Base-by-base conservation (phyloP, 2,329 filamentous ascomycete genomes). In the Chaetothyriales sp. region DNA sequence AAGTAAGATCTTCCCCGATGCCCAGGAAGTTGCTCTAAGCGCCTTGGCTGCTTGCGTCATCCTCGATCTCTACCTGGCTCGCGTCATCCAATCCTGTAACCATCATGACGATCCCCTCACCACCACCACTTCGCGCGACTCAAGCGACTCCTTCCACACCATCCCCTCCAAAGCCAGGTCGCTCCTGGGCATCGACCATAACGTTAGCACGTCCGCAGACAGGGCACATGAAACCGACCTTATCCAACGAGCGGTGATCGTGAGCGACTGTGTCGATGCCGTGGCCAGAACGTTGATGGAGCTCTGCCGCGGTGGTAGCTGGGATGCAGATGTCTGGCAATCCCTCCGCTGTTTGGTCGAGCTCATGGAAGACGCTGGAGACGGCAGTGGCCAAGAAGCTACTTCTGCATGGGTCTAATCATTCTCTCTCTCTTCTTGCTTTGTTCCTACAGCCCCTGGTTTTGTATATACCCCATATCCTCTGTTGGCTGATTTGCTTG, bases 21-120 rank as follows among this genome's bases (percentile, higher is more conserved):
- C 51, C 12, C 44, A 49, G 5, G 19, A 28, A 5, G 36, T 48
- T 8, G 44, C 54, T 10, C 26, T 58, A 4, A 55, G 52, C 1
- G 50, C 50, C n/a, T 50, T 59, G 8, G 51, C 52, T 12, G 57
- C 56, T 18, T 59, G 56, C 54, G 49, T 59, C 8, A 43, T 58
- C 5, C 32, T 59, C 12, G 57, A 59, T 43, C 18, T 54, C n/a
- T 55, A 56, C 32, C 53, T 57, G 26, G 18, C 22, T 18, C n/a
- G 20, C 46, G 42, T 18, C 36, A 26, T 45, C 28, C 26, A 25
- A 43, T 12, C 22, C 22, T 8, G 26, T 25, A 25, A 4, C n/a
- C 19, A 19, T 28, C 19, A 2, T 10, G 19, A 15, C 8, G 25
- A 10, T 3, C 9, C 10, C 39, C n/a, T 28, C n/a, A 18, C 44